phyloP scores from a whole-genome alignment of 805 yeast genomes.

The Grigorovia transvaalensis region DNA sequence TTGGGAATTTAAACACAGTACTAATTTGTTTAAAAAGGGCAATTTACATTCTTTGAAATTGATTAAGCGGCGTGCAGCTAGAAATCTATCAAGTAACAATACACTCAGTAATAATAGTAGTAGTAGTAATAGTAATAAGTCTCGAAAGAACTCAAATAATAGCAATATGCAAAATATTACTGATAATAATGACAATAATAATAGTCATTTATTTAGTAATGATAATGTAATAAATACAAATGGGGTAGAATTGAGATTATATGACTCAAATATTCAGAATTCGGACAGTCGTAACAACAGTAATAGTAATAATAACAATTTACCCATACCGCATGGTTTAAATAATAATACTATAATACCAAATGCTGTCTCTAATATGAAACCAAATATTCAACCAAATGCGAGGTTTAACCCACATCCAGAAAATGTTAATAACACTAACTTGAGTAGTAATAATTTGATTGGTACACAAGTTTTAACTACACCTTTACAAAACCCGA shows the following conservation, averaged over 20 bases:
- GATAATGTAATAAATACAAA: too few species aligned
- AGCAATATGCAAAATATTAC: neutral
- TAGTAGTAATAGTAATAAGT: neutral
- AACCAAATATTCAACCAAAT: neutral
- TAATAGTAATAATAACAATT: too few species aligned
- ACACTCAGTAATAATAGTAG: slow-evolving; percentile 1
- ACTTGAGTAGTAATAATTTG: neutral
- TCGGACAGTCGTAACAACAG: neutral
- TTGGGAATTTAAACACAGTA: slow-evolving; percentile 89
- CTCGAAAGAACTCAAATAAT: slow-evolving; percentile 12
- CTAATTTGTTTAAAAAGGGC: slow-evolving; percentile 70
- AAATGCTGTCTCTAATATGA: neutral
- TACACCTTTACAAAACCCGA: neutral
- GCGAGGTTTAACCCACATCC: neutral
- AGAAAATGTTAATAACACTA: neutral
- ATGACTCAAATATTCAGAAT: neutral
- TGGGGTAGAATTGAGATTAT: neutral
- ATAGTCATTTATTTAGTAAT: neutral
- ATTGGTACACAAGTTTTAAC: neutral
- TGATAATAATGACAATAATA: neutral
- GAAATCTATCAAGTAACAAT: slow-evolving; percentile 16
- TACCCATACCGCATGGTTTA: neutral
- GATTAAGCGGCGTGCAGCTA: slow-evolving; percentile 68
- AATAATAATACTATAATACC: neutral
- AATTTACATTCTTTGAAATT: slow-evolving; percentile 61